Evolutionary conservation across 2,329 filamentous ascomycete genomes (phyloP), one percentile per base, ranked within the genome.

Genomic region (Polychaeton citri): DNA sequence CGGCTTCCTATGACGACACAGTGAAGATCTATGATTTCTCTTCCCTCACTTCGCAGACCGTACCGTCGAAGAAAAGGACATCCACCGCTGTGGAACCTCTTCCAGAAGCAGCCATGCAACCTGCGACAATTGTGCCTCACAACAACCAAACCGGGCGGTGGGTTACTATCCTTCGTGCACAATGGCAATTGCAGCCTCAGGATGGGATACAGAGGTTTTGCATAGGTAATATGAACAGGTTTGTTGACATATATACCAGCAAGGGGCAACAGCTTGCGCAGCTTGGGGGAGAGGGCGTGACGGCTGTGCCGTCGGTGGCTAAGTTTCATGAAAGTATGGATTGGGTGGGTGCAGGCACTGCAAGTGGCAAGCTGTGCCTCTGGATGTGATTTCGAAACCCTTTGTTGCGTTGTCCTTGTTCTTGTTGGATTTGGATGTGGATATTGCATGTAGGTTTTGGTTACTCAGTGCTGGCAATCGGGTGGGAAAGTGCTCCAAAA

Each of bases 91-190:
- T 52, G 93, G 92, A 51, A 87, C 66, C 69, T 3, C 56, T 92
- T 7, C 55, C 60, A 0, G 69, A 76, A 1, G 59, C 68, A 9
- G 67, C 73, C 6, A 81, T 94, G 70, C 63, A 74, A 42, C 87
- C 88, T 0, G 63, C 69, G 0, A 70, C 76, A 1, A 64, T 74
- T 2, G 72, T 96, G 1, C 68, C 68, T 8, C 90, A 98, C 52
- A 98, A 98, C 53, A 95, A 94, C 52, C 90, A 98, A 62, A 96
- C 87, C 0, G 90, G 88, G 0, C 71, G 87, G 37, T 95, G 85
- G 85, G 86, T 95, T 0, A 93, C 85, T 0, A 94, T 78, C 48
- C 63, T 81, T 69, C 54, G 92, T 69, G 71, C 90, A 56, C 85
- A 94, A 49, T 98, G 90, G 90, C 90, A 98, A 57, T 66, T 73